Conservation (phyloP, 2,329 filamentous ascomycete genomes). For the Fusarium mexicanum region DNA sequence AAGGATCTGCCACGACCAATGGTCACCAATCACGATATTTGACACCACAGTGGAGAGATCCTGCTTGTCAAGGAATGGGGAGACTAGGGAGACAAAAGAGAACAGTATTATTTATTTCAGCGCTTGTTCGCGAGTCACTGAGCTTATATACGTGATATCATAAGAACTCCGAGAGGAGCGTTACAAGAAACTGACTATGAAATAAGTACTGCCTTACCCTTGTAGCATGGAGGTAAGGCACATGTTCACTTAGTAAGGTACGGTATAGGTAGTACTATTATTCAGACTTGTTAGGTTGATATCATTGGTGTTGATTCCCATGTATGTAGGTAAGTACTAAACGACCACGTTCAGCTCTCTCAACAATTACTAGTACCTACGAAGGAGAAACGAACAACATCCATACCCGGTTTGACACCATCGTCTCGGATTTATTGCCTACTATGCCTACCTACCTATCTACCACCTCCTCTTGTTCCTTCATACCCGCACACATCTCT, state of each 20-base stretch:
- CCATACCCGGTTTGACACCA: neutral
- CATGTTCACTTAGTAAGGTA: neutral
- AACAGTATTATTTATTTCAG: neutral
- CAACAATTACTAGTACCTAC: neutral
- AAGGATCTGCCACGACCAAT: conserved; percentile 10
- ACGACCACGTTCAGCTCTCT: neutral
- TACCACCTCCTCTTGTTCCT: conserved; percentile 1
- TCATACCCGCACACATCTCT: neutral
- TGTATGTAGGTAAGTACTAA: neutral
- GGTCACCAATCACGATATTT: neutral
- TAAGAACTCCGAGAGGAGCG: neutral
- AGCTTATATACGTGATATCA: neutral
- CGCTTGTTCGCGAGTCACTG: neutral
- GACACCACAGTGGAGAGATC: neutral
- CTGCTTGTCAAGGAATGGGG: neutral
- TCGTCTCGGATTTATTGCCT: neutral
- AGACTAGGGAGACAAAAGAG: neutral
- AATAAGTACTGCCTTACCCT: neutral
- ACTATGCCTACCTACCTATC: neutral
- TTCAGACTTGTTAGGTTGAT: neutral
- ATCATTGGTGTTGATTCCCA: neutral
- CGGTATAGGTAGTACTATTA: neutral
- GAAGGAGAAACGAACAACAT: neutral
- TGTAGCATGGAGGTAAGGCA: neutral
- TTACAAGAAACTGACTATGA: neutral